phyloP scores from a whole-genome alignment of 2,329 filamentous ascomycete genomes.

The Apiospora arundinis region DNA sequence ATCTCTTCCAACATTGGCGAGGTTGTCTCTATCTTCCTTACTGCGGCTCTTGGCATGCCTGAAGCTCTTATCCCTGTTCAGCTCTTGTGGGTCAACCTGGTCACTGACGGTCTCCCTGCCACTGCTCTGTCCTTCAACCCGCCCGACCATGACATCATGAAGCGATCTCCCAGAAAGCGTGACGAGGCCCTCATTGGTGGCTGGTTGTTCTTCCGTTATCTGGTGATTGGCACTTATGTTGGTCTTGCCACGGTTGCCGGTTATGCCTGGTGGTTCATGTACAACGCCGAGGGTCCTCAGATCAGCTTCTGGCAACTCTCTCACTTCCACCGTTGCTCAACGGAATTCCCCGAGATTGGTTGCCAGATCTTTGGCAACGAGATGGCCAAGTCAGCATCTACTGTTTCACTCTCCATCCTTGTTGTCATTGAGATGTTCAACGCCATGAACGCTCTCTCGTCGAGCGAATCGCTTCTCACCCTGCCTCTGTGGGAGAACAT shows the following conservation, averaged over 20 bases:
- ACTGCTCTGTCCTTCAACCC: slow-evolving; percentile 98
- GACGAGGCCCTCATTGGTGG: slow-evolving; percentile 92
- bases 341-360: slow-evolving; percentile 86
- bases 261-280: slow-evolving; percentile 99
- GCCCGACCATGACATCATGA: slow-evolving; percentile 98
- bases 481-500: slow-evolving; percentile 98
- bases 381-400: slow-evolving; percentile 88
- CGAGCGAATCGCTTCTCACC: slow-evolving; percentile 90
- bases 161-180: slow-evolving; percentile 85
- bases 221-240: slow-evolving; percentile 95
- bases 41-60: slow-evolving; percentile 94
- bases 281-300: slow-evolving; percentile 86
- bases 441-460: slow-evolving; percentile 96
- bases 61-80: slow-evolving; percentile 97
- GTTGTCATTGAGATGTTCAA: slow-evolving; percentile 99
- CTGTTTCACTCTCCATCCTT: slow-evolving; percentile 87
- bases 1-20: slow-evolving; percentile 99
- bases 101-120: slow-evolving; percentile 95
- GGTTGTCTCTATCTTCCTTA: slow-evolving; percentile 98
- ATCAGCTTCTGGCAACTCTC: slow-evolving; percentile 89
- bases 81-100: slow-evolving; percentile 97
- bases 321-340: slow-evolving; percentile 91
- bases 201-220: slow-evolving; percentile 97
- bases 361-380: slow-evolving; percentile 91
- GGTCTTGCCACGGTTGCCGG: slow-evolving; percentile 93